Base-by-base conservation (phyloP, 2,329 filamentous ascomycete genomes). In the Pseudogymnoascus sp. region DNA sequence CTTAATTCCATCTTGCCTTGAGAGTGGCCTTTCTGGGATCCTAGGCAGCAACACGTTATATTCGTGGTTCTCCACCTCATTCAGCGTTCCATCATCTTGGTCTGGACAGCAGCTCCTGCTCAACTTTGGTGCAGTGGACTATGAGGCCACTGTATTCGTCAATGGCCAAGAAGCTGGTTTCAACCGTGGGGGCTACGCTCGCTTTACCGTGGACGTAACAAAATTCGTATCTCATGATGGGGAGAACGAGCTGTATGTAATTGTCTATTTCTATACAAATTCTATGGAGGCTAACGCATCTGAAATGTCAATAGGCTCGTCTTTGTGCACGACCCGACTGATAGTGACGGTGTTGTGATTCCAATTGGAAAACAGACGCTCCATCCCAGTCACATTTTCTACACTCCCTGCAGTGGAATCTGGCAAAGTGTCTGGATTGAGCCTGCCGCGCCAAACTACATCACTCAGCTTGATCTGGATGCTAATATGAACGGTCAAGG, bases 391-490 rank as follows among this genome's bases (percentile, higher is more conserved):
- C 83, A 86, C 68, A 90, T 90, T 65, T 90, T 88, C 72, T 90
- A 90, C 71, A 85, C 84, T 0, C 84, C 88, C 0, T 90, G 87
- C 71, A 87, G 85, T 35, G 88, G 88, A 4, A 90, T 91, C 66
- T 91, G 88, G 88, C 88, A 90, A 70, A 81, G 81, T 16, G 88
- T 90, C 0, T 91, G 88, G 88, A 75, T 91, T 1, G 84, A 89
- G 70, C 78, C 82, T n/a, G 85, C 82, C 0, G 66, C 74, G 0
- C 8, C 50, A 33, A 79, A 82, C 60, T 77, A 86, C 67, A 82
- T 90, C 62, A 82, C 81, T 0, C 50, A 33, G 50, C 50, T 56
- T 56, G 50, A 56, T 56, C 14, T 56, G 12, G 50, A 78, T 26
- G 87, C 85, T 0, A 80, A 79, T 66, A 82, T 82, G 75, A 67